phyloP scores from a whole-genome alignment of 495 filamentous ascomycete species.

The Tuber magnatum region DNA sequence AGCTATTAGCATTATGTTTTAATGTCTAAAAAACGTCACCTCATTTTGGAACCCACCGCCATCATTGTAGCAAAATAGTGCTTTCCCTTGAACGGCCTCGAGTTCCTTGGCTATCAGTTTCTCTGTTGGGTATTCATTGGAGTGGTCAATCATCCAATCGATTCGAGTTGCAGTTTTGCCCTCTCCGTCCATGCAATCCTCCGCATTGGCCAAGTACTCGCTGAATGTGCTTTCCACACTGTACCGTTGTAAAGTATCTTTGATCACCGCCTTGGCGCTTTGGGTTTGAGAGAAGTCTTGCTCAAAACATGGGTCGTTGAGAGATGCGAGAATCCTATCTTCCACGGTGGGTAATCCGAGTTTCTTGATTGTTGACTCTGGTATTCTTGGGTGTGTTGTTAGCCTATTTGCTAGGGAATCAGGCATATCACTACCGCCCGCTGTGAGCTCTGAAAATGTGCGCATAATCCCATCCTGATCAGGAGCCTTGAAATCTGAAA shows the following conservation, averaged over 20 bases:
- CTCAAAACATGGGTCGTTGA: slow-evolving; percentile 40
- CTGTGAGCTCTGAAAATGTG: slow-evolving; percentile 26
- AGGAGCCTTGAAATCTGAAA: slow-evolving; percentile 24
- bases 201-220: slow-evolving; percentile 48
- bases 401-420: neutral
- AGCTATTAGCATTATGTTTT: slow-evolving; percentile 6
- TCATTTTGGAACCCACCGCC: slow-evolving; percentile 25
- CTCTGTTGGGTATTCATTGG: slow-evolving; percentile 14
- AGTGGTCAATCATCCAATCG: slow-evolving; percentile 43
- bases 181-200: slow-evolving; percentile 37
- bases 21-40: neutral
- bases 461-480: slow-evolving; percentile 22
- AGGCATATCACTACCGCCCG: slow-evolving; percentile 5
- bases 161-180: slow-evolving; percentile 37
- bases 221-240: slow-evolving; percentile 43
- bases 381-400: slow-evolving; percentile 38
- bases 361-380: slow-evolving; percentile 22
- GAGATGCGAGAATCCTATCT: slow-evolving; percentile 34
- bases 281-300: slow-evolving; percentile 45
- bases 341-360: slow-evolving; percentile 40
- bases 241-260: slow-evolving; percentile 44
- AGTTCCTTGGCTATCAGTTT: slow-evolving; percentile 39
- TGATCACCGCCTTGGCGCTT: slow-evolving; percentile 40
- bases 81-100: slow-evolving; percentile 40
- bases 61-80: slow-evolving; percentile 45